Percentiles rank a stretch among this genome's conserved stretches.
phyloP scores from a whole-genome alignment of 129 eudicot species.

The Heracleum sosnowskyi region DNA sequence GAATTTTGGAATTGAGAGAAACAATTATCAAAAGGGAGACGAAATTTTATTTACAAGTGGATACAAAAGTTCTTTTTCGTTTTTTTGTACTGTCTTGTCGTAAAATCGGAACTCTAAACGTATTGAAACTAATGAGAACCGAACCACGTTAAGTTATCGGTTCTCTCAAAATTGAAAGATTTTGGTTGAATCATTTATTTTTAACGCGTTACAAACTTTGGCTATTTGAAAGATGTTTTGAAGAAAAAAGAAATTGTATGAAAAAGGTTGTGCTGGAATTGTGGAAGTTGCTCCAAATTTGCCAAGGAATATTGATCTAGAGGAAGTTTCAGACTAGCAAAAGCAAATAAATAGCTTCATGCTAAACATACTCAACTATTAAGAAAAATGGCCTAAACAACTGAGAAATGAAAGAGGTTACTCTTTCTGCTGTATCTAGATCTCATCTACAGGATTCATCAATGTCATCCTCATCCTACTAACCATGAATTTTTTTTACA shows the following conservation, averaged over 20 bases:
- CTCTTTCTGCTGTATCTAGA: not conserved
- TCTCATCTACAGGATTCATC: not conserved
- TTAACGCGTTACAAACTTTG: too few species aligned
- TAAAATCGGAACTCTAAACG: too few species aligned
- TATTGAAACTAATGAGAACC: too few species aligned
- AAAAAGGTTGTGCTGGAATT: not conserved
- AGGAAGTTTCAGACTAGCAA: not conserved
- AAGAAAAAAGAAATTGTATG: not conserved
- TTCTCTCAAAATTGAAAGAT: too few species aligned
- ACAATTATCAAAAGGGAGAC: too few species aligned
- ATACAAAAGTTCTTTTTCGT: too few species aligned
- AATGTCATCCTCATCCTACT: not conserved
- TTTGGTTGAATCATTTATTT: too few species aligned
- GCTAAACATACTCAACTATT: not conserved
- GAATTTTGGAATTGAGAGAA: not conserved
- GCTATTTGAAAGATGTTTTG: too few species aligned
- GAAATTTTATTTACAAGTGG: too few species aligned
- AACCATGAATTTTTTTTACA: not conserved
- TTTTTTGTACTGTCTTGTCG: too few species aligned
- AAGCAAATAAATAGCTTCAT: not conserved
- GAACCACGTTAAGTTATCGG: too few species aligned
- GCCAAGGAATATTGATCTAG: not conserved
- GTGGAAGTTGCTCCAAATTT: not conserved
- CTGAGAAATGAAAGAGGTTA: not conserved
- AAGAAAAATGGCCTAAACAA: not conserved